Conservation (phyloP, 176 grass and related monocot species). For the Neostapfia colusana region DNA sequence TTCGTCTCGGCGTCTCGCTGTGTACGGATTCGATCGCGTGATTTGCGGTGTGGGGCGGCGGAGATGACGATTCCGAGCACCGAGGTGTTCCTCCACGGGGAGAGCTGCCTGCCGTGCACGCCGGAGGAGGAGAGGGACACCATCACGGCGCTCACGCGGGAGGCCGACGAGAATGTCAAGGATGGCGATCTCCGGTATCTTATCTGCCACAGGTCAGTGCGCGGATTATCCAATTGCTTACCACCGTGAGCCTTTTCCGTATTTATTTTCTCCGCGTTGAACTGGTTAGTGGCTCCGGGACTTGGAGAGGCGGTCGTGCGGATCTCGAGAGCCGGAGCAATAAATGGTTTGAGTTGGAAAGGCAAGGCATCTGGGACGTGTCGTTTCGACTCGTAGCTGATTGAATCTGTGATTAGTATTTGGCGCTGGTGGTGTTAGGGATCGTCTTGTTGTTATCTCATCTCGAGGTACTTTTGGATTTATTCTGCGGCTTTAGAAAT, state of each 20-base stretch:
- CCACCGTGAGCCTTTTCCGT: background rate
- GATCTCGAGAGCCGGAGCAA: slow-evolving; percentile 6
- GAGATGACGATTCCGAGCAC: slow-evolving; percentile 83
- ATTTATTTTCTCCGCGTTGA: slow-evolving; percentile 2
- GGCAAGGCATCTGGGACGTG: background rate
- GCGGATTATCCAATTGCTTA: too few relatives aligned
- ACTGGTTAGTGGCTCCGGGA: background rate
- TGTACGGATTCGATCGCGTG: background rate
- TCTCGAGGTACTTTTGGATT: background rate
- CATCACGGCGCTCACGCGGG: slow-evolving; percentile 47
- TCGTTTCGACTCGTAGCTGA: background rate
- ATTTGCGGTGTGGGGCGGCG: background rate
- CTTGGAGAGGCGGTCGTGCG: background rate
- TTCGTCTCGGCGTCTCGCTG: background rate
- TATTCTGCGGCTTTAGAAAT: background rate
- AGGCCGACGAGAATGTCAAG: slow-evolving; percentile 65
- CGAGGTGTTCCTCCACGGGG: slow-evolving; percentile 59
- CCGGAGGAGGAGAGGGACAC: slow-evolving; percentile 72
- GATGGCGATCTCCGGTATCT: slow-evolving; percentile 94
- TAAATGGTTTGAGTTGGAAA: background rate
- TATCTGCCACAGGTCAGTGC: slow-evolving; percentile 55
- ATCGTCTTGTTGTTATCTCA: background rate
- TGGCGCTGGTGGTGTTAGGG: background rate
- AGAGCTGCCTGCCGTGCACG: slow-evolving; percentile 79
- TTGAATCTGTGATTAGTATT: background rate